Base-by-base conservation (phyloP, 1,284 basidiomycete species). In the Cryptococcus amylolentus region DNA sequence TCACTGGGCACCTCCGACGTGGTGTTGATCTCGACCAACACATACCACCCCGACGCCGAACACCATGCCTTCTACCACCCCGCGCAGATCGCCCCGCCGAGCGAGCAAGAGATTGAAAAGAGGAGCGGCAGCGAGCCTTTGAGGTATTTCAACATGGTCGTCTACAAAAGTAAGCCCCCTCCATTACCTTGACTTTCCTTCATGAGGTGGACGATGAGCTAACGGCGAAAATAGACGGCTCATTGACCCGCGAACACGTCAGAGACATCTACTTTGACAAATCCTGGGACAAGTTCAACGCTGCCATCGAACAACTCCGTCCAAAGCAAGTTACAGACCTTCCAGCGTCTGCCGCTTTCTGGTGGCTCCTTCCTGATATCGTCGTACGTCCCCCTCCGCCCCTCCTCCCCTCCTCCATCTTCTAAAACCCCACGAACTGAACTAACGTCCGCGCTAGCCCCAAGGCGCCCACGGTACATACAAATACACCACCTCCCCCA, bases 1-100 rank as follows among this genome's bases (percentile, higher is more conserved):
- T 92, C 89, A 10, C 82, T 95, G n/a, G 91, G 91, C 35, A 96
- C 91, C 7, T 92, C 89, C 0, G 92, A 91, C 13, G 94, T 91
- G 0, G 84, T 92, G 62, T 82, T 94, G 20, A 82, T 94, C 49
- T 88, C 88, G 3, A 87, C 73, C 0, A 61, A 57, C 20, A 50
- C 50, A 35, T 81, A 81, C 59, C 68, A 71, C 38, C 80, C 81
- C 10, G 66, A 77, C 56, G 68, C 72, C 1, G 79, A 81, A 54
- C 80, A 76, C 61, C 80, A 82, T 63, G 74, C 77, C 14, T 81
- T 82, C 60, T 75, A 77, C 63, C 79, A 81, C 58, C 81, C 80
- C 0, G 80, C 79, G 3, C 70, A 73, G 51, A 69, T 69, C 41
- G 66, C 66, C 1, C 66, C 67, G n/a, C 52, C 61, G 14, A 59